phyloP scores from a whole-genome alignment of 2,329 filamentous ascomycete species.

The Juglanconis oblonga region DNA sequence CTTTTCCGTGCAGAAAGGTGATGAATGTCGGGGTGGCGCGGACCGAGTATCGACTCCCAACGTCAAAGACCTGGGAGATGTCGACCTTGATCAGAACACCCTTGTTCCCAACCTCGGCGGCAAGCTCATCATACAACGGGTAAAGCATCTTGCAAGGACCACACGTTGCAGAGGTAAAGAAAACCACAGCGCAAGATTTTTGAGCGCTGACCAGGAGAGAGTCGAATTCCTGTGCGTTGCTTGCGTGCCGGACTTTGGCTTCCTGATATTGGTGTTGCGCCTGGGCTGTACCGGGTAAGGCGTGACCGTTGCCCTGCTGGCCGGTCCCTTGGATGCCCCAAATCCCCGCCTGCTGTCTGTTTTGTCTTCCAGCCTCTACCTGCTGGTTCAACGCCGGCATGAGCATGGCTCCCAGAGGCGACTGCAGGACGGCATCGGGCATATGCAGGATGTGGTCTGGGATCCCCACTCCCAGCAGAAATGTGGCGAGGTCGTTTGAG shows the following conservation, averaged over 20 bases:
- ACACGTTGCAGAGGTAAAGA: conserved; percentile 90
- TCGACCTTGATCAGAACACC: conserved; percentile 81
- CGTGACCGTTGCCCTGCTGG: conserved; percentile 30
- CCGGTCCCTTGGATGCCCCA: conserved; percentile 45
- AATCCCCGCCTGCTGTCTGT: conserved; percentile 40
- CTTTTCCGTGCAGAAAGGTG: conserved; percentile 73
- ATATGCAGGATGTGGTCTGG: conserved; percentile 83
- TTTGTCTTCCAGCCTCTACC: conserved; percentile 46
- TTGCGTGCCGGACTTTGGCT: conserved; percentile 58
- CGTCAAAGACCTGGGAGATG: conserved; percentile 62
- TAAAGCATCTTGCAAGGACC: conserved; percentile 81
- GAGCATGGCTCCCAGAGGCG: conserved; percentile 85
- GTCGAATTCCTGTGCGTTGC: conserved; percentile 58
- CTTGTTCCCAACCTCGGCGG: conserved; percentile 66
- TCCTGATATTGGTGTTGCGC: conserved; percentile 30
- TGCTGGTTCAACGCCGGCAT: conserved; percentile 63
- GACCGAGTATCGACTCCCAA: conserved; percentile 64
- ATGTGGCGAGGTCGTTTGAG: conserved; percentile 86
- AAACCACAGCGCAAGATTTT: conserved; percentile 73
- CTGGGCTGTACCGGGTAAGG: conserved; percentile 20
- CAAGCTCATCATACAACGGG: conserved; percentile 76
- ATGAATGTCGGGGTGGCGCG: conserved; percentile 84
- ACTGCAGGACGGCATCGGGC: conserved; percentile 79
- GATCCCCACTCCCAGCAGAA: conserved; percentile 83
- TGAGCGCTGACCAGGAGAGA: conserved; percentile 56